Base-by-base conservation (phyloP, 1,139 yeast genomes). In the Yamadazyma mexicana region DNA sequence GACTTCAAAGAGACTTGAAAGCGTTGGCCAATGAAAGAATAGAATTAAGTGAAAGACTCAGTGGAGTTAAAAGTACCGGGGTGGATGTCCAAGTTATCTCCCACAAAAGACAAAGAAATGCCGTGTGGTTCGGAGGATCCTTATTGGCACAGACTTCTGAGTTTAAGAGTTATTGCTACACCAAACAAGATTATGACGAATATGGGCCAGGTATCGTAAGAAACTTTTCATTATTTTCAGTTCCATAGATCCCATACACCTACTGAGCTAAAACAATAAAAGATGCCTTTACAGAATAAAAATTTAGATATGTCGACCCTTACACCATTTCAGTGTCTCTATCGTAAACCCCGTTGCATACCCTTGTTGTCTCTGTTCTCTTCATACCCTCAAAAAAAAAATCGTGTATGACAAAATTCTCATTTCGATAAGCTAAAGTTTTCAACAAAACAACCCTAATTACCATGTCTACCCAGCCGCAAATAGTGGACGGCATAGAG, bases 71-170 rank as follows among this genome's bases (percentile, higher is more conserved):
- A 64, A 83, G 95, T 37, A 87, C 95, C 25, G 98, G 98, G 58
- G 92, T 94, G 36, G 96, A 91, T 43, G 99, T 94, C 41, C 95
- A 87, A 68, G 99, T 94, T 47, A 91, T 94, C 51, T 82, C 95
- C 18, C 99, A 94, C 69, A 89, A 92, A 73, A 87, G 94, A 67
- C 99, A 94, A 71, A 79, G 96, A 61, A 88, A 92, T 58, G 99
- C 99, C 7, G 99, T 94, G 43, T 94, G 98, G 98, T 94, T 91
- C 61, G 99, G 99, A 52, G 99, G 98, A 48, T 87, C 96, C 16
- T 73, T 94, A 53, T 77, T 94, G 59, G 98, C 99, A 1, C 98
- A 91, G 67, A 94, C 99, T 15, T 82, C 96, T 12, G 98, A 92
- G 65, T 92, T 92, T 70, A 88, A 86, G 68, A 83, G 95, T 61